Evolutionary conservation across 306 rosid species (phyloP).

Genomic region (Castanea mollissima): DNA sequence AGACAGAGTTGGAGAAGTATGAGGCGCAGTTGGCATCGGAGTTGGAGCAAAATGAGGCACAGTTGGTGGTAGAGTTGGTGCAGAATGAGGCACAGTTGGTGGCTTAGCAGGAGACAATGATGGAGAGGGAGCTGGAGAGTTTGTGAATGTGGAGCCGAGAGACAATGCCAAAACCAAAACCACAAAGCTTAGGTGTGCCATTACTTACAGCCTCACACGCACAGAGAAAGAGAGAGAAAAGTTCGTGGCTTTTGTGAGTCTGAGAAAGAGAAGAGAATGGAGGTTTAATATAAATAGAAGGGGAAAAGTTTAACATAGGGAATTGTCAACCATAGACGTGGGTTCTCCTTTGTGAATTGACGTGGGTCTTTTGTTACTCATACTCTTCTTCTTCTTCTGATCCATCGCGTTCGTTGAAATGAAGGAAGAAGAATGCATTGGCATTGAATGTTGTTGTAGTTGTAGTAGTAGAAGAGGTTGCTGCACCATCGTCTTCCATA

Average conservation of each 20-base stretch:
- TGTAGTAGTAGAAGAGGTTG: conserved; percentile 3
- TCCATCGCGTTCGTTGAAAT: not conserved
- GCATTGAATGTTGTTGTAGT: not conserved
- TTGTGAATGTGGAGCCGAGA: not conserved
- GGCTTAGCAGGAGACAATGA: not conserved
- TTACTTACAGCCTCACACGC: not conserved
- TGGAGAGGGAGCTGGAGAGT: conserved; percentile 5
- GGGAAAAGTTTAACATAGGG: no score
- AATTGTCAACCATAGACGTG: no score
- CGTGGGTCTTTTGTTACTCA: no score
- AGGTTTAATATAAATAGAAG: conserved; percentile 14
- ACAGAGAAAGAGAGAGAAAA: not conserved
- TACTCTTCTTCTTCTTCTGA: not conserved
- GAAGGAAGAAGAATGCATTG: not conserved
- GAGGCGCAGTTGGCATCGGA: not conserved
- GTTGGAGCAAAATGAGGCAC: not conserved
- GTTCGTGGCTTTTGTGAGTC: not conserved
- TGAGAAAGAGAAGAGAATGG: no score
- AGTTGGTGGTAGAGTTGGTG: not conserved
- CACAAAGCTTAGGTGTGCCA: conserved; percentile 12
- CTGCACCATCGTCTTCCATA: conserved; percentile 26
- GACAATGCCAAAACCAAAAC: conserved; percentile 11
- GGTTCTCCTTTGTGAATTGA: no score
- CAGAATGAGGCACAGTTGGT: not conserved
- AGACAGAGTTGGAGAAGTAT: not conserved